These are phyloP conservation scores for Plasmodium reichenowi DNA, from an alignment of 169 alveolate species.

Conservation along the genomic window DNA sequence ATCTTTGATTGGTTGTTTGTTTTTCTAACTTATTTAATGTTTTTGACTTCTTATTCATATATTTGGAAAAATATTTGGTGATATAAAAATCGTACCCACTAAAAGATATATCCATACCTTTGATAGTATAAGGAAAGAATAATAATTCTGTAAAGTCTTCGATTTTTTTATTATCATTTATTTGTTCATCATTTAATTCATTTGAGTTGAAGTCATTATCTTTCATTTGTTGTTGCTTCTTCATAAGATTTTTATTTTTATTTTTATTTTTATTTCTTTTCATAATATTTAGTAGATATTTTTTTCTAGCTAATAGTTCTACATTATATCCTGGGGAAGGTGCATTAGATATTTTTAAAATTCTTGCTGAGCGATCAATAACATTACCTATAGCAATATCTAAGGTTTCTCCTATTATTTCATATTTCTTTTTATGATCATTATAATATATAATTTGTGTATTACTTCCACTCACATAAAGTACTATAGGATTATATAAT, in stretches of 20 bases:
- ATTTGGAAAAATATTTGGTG: slow-evolving; percentile 58
- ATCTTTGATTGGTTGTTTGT: not conserved
- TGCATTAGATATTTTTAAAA: slow-evolving; percentile 95
- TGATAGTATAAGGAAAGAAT: slow-evolving; percentile 96
- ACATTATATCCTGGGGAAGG: slow-evolving; percentile 99
- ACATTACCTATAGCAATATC: slow-evolving; percentile 99
- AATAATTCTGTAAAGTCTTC: slow-evolving; percentile 87
- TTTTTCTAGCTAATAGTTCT: slow-evolving; percentile 95
- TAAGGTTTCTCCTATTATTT: slow-evolving; percentile 98
- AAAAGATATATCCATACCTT: slow-evolving; percentile 98
- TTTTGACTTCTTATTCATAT: slow-evolving; percentile 16
- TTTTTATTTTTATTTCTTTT: slow-evolving; percentile 16
- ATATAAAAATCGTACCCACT: slow-evolving; percentile 88
- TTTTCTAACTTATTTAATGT: not conserved
- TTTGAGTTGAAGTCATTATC: not conserved
- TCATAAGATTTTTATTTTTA: not conserved
- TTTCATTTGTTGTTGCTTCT: not conserved
- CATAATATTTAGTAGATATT: slow-evolving; percentile 66
- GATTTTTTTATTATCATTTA: not conserved
- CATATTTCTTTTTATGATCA: slow-evolving; percentile 89
- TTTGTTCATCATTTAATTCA: not conserved
- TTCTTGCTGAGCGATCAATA: slow-evolving; percentile 97
- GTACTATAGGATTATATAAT: slow-evolving; percentile 94
- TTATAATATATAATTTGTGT: slow-evolving; percentile 95
- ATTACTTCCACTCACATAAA: slow-evolving; percentile 99